phyloP scores from a whole-genome alignment of 1,284 basidiomycete species.

The Bondarzewia mesenterica region DNA sequence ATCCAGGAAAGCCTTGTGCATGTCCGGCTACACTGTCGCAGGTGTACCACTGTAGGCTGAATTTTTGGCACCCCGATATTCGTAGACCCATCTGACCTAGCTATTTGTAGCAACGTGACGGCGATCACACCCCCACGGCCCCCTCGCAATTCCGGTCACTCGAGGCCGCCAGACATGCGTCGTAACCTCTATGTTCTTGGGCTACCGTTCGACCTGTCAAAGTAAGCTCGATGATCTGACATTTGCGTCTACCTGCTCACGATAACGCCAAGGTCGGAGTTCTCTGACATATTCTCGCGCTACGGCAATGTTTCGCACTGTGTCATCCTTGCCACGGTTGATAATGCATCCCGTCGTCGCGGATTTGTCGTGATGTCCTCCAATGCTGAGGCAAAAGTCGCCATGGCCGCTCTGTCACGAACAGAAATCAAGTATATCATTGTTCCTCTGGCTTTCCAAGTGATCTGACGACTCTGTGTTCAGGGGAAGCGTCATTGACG shows the following conservation, averaged over 20 bases:
- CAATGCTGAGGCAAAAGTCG: slow-evolving; percentile 57
- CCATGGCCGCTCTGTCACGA: slow-evolving; percentile 57
- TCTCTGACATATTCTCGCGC: slow-evolving; percentile 49
- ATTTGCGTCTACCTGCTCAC: not conserved
- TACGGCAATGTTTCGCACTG: slow-evolving; percentile 63
- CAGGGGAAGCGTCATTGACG: slow-evolving; percentile 63
- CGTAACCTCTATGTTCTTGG: slow-evolving; percentile 76
- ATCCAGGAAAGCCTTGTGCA: slow-evolving; percentile 52
- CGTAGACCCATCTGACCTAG: slow-evolving; percentile 1
- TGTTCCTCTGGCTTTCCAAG: not conserved
- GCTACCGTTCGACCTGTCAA: slow-evolving; percentile 66
- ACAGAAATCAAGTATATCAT: slow-evolving; percentile 53
- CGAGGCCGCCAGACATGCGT: slow-evolving; percentile 41
- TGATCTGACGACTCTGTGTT: slow-evolving; percentile 1
- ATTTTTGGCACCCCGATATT: not conserved
- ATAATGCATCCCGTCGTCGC: slow-evolving; percentile 69
- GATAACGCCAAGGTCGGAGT: slow-evolving; percentile 41
- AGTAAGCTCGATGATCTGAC: slow-evolving; percentile 33
- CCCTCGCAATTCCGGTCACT: slow-evolving; percentile 13
- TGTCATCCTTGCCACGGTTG: slow-evolving; percentile 72
- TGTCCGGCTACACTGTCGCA: slow-evolving; percentile 56
- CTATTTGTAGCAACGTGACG: slow-evolving; percentile 26
- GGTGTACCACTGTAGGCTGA: slow-evolving; percentile 44
- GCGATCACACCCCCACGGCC: slow-evolving; percentile 12
- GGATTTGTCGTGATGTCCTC: slow-evolving; percentile 73